phyloP scores from a whole-genome alignment of 768 basidiomycete species.

The Astraeus odoratus region DNA sequence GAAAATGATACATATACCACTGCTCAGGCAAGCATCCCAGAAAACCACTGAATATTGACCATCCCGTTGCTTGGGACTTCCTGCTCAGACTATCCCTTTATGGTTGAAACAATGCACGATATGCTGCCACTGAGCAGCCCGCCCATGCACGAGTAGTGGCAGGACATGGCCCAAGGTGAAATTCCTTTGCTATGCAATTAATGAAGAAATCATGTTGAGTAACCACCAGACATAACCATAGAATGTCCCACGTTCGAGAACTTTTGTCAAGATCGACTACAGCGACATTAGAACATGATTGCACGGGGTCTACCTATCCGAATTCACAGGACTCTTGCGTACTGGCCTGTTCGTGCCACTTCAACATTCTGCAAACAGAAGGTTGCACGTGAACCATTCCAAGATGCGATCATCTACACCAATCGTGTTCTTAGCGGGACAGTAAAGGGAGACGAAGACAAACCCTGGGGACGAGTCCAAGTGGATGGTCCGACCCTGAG shows the following conservation, averaged over 20 bases:
- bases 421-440: too few relatives aligned
- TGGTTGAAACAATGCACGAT: slow-evolving; percentile 37
- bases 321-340: slow-evolving; percentile 72
- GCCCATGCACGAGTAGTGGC: slow-evolving; percentile 23
- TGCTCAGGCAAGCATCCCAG: slow-evolving; percentile 84
- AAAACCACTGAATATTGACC: slow-evolving; percentile 57
- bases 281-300: not conserved
- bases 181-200: slow-evolving; percentile 56
- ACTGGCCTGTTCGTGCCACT: slow-evolving; percentile 60
- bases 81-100: slow-evolving; percentile 27
- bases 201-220: slow-evolving; percentile 61
- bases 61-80: slow-evolving; percentile 28
- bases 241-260: slow-evolving; percentile 60
- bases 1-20: slow-evolving; percentile 13
- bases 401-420: slow-evolving; percentile 67
- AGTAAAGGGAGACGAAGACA: too few relatives aligned
- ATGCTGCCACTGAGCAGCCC: slow-evolving; percentile 31
- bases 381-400: slow-evolving; percentile 76
- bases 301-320: slow-evolving; percentile 39
- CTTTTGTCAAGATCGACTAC: slow-evolving; percentile 49
- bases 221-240: slow-evolving; percentile 77
- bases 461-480: too few relatives aligned
- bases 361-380: slow-evolving; percentile 69
- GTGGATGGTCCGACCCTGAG: too few relatives aligned
- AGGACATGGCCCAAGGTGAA: slow-evolving; percentile 52